Percentiles rank a stretch among this genome's conserved stretches.
phyloP scores from a whole-genome alignment of 805 yeast species.

The Sugiyamaella smithiae region DNA sequence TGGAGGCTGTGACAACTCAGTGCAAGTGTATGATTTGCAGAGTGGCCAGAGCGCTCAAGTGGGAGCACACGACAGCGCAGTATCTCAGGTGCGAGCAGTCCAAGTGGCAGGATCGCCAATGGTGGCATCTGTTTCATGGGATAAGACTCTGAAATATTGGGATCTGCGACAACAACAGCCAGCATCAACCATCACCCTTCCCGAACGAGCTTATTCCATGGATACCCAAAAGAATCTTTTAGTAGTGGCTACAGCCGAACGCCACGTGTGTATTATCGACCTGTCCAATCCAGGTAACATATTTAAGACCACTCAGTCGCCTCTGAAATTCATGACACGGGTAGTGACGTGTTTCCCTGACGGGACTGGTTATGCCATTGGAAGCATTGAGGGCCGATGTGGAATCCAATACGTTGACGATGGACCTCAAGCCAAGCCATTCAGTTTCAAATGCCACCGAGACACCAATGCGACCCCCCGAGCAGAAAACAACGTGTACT shows the following conservation, averaged over 20 bases:
- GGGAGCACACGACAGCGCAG: constrained; percentile 83
- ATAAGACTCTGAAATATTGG: constrained; percentile 92
- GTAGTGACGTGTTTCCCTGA: constrained; percentile 80
- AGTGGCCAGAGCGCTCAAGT: constrained; percentile 80
- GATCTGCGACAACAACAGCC: constrained; percentile 80
- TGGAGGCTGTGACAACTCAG: constrained; percentile 90
- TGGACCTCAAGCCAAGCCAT: constrained; percentile 47
- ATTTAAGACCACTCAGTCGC: constrained; percentile 69
- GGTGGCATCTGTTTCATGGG: constrained; percentile 94
- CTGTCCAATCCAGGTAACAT: constrained; percentile 74
- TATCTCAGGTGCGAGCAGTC: constrained; percentile 69
- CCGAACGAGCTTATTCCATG: constrained; percentile 90
- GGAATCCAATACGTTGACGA: constrained; percentile 91
- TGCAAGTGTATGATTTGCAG: constrained; percentile 75
- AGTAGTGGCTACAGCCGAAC: constrained; percentile 92
- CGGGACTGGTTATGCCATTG: constrained; percentile 90
- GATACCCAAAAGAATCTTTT: constrained; percentile 75
- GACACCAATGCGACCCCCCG: constrained; percentile 54
- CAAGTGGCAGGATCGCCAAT: constrained; percentile 77
- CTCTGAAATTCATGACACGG: constrained; percentile 87
- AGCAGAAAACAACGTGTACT: constrained; percentile 63
- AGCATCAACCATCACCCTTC: constrained; percentile 73
- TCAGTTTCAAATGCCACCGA: constrained; percentile 94
- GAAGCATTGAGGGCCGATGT: constrained; percentile 93
- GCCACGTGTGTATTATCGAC: constrained; percentile 74